Evolutionary conservation across 2,329 filamentous ascomycete genomes (phyloP).

Genomic region (Zymoseptoria ardabiliae): DNA sequence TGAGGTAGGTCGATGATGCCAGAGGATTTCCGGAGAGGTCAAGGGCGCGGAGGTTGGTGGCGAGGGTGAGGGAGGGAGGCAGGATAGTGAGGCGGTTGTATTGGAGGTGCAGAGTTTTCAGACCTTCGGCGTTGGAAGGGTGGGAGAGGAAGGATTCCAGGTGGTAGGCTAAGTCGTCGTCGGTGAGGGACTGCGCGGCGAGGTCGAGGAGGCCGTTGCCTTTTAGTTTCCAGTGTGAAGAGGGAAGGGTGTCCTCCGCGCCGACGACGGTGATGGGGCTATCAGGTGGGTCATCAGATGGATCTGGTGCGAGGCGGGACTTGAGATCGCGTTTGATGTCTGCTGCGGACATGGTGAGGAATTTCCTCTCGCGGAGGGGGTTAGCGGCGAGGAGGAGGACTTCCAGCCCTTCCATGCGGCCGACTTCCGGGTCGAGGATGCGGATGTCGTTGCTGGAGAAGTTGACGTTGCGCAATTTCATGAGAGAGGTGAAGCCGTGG

Average conservation of each 20-base stretch:
- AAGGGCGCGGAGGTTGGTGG: slow-evolving; percentile 53
- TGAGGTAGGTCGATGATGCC: slow-evolving; percentile 56
- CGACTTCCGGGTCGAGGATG: slow-evolving; percentile 66
- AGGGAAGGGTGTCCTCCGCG: slow-evolving; percentile 4
- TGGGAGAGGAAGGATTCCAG: slow-evolving; percentile 35
- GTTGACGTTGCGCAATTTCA: slow-evolving; percentile 66
- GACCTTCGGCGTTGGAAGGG: slow-evolving; percentile 33
- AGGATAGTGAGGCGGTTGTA: slow-evolving; percentile 68
- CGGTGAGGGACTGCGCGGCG: slow-evolving; percentile 30
- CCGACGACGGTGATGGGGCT: slow-evolving; percentile 22
- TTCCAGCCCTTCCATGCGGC: slow-evolving; percentile 68
- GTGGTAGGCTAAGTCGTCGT: slow-evolving; percentile 31
- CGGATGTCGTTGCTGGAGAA: slow-evolving; percentile 80
- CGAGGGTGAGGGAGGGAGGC: slow-evolving; percentile 62
- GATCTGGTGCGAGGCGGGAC: slow-evolving; percentile 55
- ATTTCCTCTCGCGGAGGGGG: slow-evolving; percentile 80
- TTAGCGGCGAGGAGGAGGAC: slow-evolving; percentile 80
- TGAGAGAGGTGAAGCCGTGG: slow-evolving; percentile 61
- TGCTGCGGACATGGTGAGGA: slow-evolving; percentile 69
- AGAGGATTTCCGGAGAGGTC: slow-evolving; percentile 38
- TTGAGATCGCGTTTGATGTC: slow-evolving; percentile 71
- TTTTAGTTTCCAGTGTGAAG: slow-evolving; percentile 23
- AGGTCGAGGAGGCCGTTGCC: slow-evolving; percentile 36
- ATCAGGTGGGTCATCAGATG: slow-evolving; percentile 33
- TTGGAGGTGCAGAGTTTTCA: slow-evolving; percentile 59